phyloP scores from a whole-genome alignment of 495 filamentous ascomycete genomes.

The Penicillium silybi region DNA sequence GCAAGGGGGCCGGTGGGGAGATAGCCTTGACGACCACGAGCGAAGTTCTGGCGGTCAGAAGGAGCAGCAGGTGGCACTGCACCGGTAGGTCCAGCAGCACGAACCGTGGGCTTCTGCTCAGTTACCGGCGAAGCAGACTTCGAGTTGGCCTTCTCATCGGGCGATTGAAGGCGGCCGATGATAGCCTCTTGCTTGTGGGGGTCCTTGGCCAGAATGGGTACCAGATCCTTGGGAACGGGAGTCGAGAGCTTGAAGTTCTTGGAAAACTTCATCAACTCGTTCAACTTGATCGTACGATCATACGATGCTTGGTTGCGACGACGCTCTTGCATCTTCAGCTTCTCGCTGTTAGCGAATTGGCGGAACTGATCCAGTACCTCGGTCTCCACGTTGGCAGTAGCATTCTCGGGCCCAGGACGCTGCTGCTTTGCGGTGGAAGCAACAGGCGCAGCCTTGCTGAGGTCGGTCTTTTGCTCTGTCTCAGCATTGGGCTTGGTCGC shows the following conservation, averaged over 20 bases:
- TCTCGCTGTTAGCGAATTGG: slow-evolving; percentile 74
- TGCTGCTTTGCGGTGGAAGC: slow-evolving; percentile 7
- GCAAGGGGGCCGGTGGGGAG: slow-evolving; percentile 46
- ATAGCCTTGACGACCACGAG: slow-evolving; percentile 42
- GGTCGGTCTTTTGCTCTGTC: slow-evolving; percentile 34
- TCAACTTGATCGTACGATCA: slow-evolving; percentile 85
- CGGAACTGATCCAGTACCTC: slow-evolving; percentile 78
- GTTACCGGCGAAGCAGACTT: slow-evolving; percentile 27
- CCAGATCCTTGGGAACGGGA: slow-evolving; percentile 84
- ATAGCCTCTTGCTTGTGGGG: slow-evolving; percentile 88
- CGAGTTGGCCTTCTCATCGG: slow-evolving; percentile 51
- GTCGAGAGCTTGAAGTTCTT: slow-evolving; percentile 89
- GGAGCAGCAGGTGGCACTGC: slow-evolving; percentile 30
- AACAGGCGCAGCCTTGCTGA: slow-evolving; percentile 19
- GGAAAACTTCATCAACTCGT: slow-evolving; percentile 92
- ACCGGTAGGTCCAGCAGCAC: slow-evolving; percentile 27
- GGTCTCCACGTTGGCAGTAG: slow-evolving; percentile 70
- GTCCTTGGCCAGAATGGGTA: slow-evolving; percentile 95
- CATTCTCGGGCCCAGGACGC: slow-evolving; percentile 49
- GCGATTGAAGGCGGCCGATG: slow-evolving; percentile 74
- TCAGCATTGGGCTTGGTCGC: slow-evolving; percentile 26
- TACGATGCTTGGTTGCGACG: slow-evolving; percentile 62
- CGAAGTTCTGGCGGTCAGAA: slow-evolving; percentile 42
- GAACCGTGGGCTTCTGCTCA: slow-evolving; percentile 38
- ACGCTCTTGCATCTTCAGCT: slow-evolving; percentile 64